Percentiles rank a stretch among this genome's conserved stretches.
Conservation (phyloP, 768 basidiomycete genomes). For the Chalciporus chontae region DNA sequence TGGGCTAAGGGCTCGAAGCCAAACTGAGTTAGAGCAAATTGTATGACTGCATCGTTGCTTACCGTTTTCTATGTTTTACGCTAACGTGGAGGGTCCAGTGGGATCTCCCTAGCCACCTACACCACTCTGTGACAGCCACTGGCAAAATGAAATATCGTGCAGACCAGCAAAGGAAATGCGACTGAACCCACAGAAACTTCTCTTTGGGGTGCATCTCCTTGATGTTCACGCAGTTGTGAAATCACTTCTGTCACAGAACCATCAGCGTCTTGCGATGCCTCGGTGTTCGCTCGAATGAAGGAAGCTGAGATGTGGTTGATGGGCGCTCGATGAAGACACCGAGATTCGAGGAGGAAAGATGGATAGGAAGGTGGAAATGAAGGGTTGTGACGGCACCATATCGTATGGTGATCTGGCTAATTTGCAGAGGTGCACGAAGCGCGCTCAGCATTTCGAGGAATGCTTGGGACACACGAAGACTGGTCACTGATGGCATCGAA, state of each 20-base stretch:
- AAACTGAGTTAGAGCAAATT: not conserved
- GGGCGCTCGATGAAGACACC: not conserved
- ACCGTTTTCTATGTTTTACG: not conserved
- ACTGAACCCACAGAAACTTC: not conserved
- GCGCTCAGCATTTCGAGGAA: no score
- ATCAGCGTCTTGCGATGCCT: not conserved
- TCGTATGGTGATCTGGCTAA: not conserved
- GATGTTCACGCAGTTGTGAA: not conserved
- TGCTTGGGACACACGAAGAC: no score
- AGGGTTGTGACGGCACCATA: not conserved
- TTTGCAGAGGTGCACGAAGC: no score
- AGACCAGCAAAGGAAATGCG: not conserved
- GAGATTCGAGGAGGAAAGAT: not conserved
- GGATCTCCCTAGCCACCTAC: no score
- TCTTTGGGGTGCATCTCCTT: not conserved
- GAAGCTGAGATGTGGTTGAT: not conserved
- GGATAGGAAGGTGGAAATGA: not conserved
- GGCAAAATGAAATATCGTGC: not conserved
- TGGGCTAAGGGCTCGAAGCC: not conserved
- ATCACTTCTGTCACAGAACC: not conserved
- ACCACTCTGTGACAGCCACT: no score
- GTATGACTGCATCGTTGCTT: not conserved
- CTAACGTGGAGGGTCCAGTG: no score
- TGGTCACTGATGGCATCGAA: no score
- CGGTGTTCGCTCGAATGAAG: no score